Percentiles rank a stretch among this genome's conserved stretches.
Evolutionary conservation across 73 alveolate genomes (phyloP).

Genomic region (Paramecium tetraurelia): DNA sequence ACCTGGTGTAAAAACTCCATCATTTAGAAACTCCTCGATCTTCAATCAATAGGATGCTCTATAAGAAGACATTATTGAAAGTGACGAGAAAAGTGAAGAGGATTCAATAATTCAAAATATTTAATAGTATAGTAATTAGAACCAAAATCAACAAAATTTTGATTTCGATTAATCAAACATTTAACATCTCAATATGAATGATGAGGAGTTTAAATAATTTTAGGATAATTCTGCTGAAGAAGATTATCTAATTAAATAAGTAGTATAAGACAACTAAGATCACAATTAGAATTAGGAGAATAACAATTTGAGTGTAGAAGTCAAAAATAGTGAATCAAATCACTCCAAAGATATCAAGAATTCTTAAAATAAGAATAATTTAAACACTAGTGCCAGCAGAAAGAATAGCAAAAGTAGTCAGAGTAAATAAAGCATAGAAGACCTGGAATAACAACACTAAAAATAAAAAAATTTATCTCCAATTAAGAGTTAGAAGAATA

Average conservation of each 20-base stretch:
- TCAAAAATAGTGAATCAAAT: neutral
- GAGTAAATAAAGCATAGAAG: neutral
- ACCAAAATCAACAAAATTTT: neutral
- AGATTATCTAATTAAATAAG: neutral
- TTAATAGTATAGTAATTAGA: neutral
- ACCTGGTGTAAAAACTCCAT: neutral
- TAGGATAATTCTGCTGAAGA: neutral
- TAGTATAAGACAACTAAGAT: neutral
- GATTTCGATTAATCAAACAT: neutral
- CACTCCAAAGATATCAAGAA: neutral
- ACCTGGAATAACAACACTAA: neutral
- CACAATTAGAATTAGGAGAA: too few relatives aligned
- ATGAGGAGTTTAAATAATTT: neutral
- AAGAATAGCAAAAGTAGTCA: neutral
- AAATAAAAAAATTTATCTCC: neutral
- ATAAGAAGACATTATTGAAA: neutral
- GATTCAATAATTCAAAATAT: neutral
- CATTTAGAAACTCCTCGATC: neutral
- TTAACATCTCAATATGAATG: neutral
- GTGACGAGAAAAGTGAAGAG: constrained; percentile 12
- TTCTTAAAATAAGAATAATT: neutral
- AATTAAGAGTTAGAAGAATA: neutral
- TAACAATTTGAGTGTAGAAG: neutral
- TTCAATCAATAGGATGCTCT: neutral
- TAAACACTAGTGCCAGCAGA: neutral